phyloP scores from a whole-genome alignment of 2,329 filamentous ascomycete genomes.

The Pseudogymnoascus sp. region DNA sequence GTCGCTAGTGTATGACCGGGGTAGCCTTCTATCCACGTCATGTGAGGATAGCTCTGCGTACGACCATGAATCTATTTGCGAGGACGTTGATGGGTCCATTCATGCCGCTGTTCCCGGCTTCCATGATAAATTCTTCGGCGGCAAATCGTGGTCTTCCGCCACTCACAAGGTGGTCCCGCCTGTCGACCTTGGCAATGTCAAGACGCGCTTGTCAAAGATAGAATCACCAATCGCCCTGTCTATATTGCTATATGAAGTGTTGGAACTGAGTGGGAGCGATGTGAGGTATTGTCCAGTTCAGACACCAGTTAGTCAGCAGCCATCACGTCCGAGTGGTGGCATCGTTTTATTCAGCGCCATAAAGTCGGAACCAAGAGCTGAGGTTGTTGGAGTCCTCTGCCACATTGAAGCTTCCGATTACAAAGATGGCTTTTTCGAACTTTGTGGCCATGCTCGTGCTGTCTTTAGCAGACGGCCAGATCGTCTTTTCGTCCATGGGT shows the following conservation, averaged over 20 bases:
- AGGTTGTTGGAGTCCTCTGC: background rate
- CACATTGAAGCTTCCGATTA: background rate
- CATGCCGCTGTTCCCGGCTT: background rate
- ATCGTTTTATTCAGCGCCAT: background rate
- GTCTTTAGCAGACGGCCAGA: conserved; percentile 32
- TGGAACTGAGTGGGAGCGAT: background rate
- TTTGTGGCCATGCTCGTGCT: conserved; percentile 17
- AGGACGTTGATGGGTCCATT: background rate
- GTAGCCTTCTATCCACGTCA: background rate
- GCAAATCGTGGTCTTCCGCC: background rate
- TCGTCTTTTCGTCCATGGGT: conserved; percentile 35
- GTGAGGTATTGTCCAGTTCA: background rate
- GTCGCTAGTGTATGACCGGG: background rate
- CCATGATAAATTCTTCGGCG: background rate
- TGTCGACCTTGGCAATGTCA: background rate
- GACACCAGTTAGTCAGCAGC: background rate
- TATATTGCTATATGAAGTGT: background rate
- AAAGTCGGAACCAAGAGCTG: background rate
- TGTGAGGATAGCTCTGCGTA: background rate
- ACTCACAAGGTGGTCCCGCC: background rate
- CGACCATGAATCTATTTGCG: background rate
- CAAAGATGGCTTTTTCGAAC: background rate
- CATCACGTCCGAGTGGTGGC: background rate
- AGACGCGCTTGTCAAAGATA: background rate
- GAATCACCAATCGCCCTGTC: background rate